Evolutionary conservation across 1,284 basidiomycete genomes (phyloP).

Genomic region (Cutaneotrichosporon daszewskae): DNA sequence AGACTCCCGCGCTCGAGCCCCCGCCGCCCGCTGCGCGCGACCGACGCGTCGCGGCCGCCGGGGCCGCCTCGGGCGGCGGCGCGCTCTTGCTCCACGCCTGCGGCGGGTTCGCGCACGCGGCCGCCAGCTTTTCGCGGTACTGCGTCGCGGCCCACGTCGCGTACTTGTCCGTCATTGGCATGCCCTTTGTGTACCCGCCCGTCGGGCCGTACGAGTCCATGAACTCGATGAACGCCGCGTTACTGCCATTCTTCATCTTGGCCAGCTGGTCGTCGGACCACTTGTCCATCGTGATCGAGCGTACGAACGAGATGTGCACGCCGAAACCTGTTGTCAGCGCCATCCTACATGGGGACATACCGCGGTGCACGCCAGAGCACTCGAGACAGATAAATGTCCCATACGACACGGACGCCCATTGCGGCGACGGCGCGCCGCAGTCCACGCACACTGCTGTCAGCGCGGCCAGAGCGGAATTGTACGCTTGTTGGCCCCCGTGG

Average conservation of each 20-base stretch:
- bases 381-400: conserved; percentile 83
- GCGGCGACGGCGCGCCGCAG: conserved; percentile 77
- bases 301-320: conserved; percentile 64
- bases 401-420: conserved; percentile 67
- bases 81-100: conserved; percentile 39
- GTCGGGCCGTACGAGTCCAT: conserved; percentile 66
- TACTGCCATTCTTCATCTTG: conserved; percentile 89
- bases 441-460: conserved; percentile 59
- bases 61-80: conserved; percentile 31
- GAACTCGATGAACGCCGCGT: conserved; percentile 70
- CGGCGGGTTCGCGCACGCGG: conserved; percentile 40
- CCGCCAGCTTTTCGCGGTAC: conserved; percentile 69
- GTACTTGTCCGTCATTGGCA: conserved; percentile 72
- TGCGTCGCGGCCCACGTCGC: conserved; percentile 86
- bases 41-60: conserved; percentile 43
- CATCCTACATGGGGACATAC: conserved; percentile 43
- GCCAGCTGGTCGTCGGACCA: conserved; percentile 86
- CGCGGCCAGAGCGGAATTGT: background rate
- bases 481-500: conserved; percentile 65
- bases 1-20: conserved; percentile 2
- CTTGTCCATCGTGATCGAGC: conserved; percentile 91
- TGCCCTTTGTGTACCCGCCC: conserved; percentile 66
- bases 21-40: conserved; percentile 32
- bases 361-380: conserved; percentile 84
- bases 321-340: conserved; percentile 32